Evolutionary conservation across 331 rosid genomes (phyloP).

Genomic region (Acacia concinna): DNA sequence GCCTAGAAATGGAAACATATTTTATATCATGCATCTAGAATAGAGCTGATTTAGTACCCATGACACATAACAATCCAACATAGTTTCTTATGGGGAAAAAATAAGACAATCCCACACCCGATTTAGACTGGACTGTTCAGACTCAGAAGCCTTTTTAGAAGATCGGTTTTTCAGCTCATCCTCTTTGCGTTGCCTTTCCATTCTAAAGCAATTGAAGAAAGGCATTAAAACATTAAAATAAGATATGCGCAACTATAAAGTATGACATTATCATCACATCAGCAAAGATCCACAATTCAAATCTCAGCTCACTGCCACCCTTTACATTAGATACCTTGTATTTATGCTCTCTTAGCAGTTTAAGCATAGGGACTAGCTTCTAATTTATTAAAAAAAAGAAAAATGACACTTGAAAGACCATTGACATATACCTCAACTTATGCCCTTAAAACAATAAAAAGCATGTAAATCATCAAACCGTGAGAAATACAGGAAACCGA

Average conservation of each 20-base stretch:
- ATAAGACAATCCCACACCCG: constrained; percentile 42
- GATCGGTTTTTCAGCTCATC: constrained; percentile 59
- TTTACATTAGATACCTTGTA: not conserved
- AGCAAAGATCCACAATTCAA: constrained; percentile 5
- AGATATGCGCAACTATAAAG: constrained; percentile 2
- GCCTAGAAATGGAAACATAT: constrained; percentile 42
- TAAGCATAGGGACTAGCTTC: constrained; percentile 1
- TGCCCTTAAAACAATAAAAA: not conserved
- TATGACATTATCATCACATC: constrained; percentile 14
- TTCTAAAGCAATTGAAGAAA: constrained; percentile 40
- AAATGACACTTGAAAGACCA: constrained; percentile 4
- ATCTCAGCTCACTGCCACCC: not conserved
- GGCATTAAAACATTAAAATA: constrained; percentile 17
- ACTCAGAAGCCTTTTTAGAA: constrained; percentile 47
- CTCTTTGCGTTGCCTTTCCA: constrained; percentile 71
- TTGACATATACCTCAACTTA: constrained; percentile 1
- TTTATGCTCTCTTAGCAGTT: not conserved
- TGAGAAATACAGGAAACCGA: not conserved
- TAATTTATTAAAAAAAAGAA: not conserved
- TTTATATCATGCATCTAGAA: constrained; percentile 14
- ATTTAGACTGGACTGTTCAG: constrained; percentile 53
- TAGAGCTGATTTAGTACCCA: constrained; percentile 20
- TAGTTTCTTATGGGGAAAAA: not conserved
- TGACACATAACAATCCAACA: constrained; percentile 12
- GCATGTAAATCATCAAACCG: not conserved